phyloP scores from a whole-genome alignment of 305 asterid species.

The Solanum aculeatissimum region DNA sequence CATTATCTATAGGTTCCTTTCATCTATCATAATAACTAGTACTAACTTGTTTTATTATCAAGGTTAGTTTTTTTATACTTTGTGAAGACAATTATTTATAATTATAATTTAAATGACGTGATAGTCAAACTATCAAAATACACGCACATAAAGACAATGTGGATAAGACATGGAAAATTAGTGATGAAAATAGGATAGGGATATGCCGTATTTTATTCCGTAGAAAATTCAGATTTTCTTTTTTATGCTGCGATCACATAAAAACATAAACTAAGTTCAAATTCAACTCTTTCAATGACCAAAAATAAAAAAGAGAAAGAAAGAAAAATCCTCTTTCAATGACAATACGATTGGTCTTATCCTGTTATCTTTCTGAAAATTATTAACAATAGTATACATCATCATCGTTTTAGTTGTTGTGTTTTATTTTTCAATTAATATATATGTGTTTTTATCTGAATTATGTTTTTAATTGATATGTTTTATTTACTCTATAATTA shows the following conservation, averaged over 20 bases:
- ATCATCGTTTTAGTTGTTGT: neutral
- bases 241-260: too few relatives aligned
- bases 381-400: neutral
- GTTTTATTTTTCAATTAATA: too few relatives aligned
- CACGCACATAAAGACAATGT: neutral
- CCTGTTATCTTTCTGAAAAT: neutral
- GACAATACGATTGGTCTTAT: neutral
- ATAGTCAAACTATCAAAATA: neutral
- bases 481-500: too few relatives aligned
- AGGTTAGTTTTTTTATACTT: neutral
- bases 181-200: neutral
- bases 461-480: too few relatives aligned
- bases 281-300: too few relatives aligned
- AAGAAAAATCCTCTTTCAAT: too few relatives aligned
- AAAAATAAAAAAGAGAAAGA: too few relatives aligned
- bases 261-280: too few relatives aligned
- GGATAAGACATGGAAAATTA: neutral
- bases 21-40: neutral
- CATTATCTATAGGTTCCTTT: neutral
- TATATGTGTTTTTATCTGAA: neutral
- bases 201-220: too few relatives aligned
- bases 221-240: too few relatives aligned
- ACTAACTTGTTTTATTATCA: neutral
- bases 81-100: neutral
- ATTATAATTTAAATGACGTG: neutral